Conservation (phyloP, 225 moss, liverwort and hornwort species). For the Marchantia polymorpha region DNA sequence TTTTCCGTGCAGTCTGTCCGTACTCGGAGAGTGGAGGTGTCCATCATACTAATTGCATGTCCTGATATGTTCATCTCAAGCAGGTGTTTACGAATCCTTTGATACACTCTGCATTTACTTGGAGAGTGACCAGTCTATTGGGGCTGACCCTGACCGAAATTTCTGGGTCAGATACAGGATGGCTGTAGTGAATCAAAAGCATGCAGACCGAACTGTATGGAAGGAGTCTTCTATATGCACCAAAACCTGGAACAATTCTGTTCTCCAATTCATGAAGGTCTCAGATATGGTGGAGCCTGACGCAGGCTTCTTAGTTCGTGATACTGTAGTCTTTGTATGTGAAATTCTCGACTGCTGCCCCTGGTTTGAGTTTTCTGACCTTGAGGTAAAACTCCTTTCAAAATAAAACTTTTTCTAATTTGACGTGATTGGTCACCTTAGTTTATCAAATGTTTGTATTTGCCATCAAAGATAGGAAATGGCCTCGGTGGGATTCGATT, state of each 20-base stretch:
- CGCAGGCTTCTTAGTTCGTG: slow-evolving; percentile 93
- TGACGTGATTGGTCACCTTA: neutral
- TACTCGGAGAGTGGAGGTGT: neutral
- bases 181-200: slow-evolving; percentile 99
- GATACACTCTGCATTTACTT: slow-evolving; percentile 99
- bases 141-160: slow-evolving; percentile 98
- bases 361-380: slow-evolving; percentile 99
- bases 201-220: slow-evolving; percentile 97
- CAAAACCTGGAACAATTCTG: slow-evolving; percentile 99
- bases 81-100: slow-evolving; percentile 99
- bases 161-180: slow-evolving; percentile 99
- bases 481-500: neutral
- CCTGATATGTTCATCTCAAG: slow-evolving; percentile 26
- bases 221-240: slow-evolving; percentile 99
- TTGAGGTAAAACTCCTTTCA: slow-evolving; percentile 65
- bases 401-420: neutral
- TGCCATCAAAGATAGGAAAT: neutral
- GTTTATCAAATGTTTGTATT: neutral
- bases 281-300: slow-evolving; percentile 99
- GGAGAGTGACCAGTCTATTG: slow-evolving; percentile 98
- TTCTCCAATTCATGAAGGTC: slow-evolving; percentile 99
- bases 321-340: slow-evolving; percentile 96
- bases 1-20: neutral
- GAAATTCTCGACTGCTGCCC: slow-evolving; percentile 99
- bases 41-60: slow-evolving; percentile 7